These are phyloP conservation scores for Alternaria gaisen DNA, from an alignment of 2,329 filamentous ascomycete genomes.

Conservation along the genomic window DNA sequence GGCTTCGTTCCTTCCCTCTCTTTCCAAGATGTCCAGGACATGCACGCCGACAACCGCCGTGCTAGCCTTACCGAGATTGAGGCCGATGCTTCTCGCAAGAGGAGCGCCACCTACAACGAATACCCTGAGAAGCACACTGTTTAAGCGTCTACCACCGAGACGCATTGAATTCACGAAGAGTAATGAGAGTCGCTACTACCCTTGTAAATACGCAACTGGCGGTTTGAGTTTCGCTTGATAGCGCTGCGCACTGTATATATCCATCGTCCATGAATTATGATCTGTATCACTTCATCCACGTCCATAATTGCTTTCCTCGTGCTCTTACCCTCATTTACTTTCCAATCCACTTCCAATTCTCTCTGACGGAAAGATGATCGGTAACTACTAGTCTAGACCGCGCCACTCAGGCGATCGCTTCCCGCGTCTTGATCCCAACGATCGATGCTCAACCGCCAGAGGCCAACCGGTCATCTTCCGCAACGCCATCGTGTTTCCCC, in stretches of 20 bases:
- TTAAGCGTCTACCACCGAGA: not conserved
- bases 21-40: slow-evolving; percentile 50
- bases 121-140: slow-evolving; percentile 27
- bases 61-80: slow-evolving; percentile 47
- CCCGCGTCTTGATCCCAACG: not conserved
- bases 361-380: not conserved
- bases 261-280: slow-evolving; percentile 8
- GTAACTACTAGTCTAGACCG: not conserved
- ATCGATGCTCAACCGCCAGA: not conserved
- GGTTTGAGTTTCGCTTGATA: not conserved
- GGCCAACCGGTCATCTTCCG: not conserved
- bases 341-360: not conserved
- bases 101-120: slow-evolving; percentile 44
- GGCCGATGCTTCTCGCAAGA: slow-evolving; percentile 43
- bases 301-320: not conserved
- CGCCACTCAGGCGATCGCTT: not conserved
- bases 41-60: slow-evolving; percentile 34
- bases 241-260: slow-evolving; percentile 1
- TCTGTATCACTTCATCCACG: not conserved
- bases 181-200: not conserved
- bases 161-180: not conserved
- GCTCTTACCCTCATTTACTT: not conserved
- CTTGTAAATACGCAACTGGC: slow-evolving; percentile 2
- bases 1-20: slow-evolving; percentile 66
- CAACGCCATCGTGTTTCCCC: not conserved